Conservation (phyloP, 2,329 filamentous ascomycete species). For the Sporothrix sp. region DNA sequence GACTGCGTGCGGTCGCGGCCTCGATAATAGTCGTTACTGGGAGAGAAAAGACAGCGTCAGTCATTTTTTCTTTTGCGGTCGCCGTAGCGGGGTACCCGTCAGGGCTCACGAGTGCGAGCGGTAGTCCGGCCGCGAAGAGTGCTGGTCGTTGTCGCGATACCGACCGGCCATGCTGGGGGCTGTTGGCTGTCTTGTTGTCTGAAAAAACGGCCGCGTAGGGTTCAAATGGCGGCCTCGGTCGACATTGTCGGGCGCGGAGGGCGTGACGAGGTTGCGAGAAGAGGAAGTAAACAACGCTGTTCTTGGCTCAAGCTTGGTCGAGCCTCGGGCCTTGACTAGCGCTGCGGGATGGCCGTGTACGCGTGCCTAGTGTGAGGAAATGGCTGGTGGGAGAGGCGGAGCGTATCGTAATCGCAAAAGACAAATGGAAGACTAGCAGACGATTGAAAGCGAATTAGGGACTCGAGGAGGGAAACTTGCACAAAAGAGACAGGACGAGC, state of each 20-base stretch:
- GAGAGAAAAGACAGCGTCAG: neutral
- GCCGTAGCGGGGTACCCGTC: constrained; percentile 5
- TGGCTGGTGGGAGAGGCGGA: neutral
- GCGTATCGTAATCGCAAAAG: too few relatives aligned
- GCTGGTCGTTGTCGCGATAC: neutral
- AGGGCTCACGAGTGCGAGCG: constrained; percentile 10
- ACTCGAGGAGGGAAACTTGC: too few relatives aligned
- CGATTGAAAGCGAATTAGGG: too few relatives aligned
- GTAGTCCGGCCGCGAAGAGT: constrained; percentile 8
- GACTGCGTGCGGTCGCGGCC: constrained; percentile 8
- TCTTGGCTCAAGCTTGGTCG: neutral
- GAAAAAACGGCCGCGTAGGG: neutral
- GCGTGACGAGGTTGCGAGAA: neutral
- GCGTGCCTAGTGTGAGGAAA: neutral
- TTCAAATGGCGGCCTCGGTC: constrained; percentile 7
- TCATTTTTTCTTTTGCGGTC: neutral
- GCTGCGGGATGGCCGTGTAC: constrained; percentile 3
- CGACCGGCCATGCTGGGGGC: constrained; percentile 10
- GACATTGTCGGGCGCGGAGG: constrained; percentile 8
- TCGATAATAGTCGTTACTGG: neutral
- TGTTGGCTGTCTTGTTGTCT: neutral
- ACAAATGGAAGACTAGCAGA: too few relatives aligned
- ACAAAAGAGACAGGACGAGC: neutral
- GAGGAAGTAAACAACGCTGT: constrained; percentile 7
- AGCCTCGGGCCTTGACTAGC: constrained; percentile 4